Conservation (phyloP, 768 basidiomycete genomes). For the Trametes cubensis region DNA sequence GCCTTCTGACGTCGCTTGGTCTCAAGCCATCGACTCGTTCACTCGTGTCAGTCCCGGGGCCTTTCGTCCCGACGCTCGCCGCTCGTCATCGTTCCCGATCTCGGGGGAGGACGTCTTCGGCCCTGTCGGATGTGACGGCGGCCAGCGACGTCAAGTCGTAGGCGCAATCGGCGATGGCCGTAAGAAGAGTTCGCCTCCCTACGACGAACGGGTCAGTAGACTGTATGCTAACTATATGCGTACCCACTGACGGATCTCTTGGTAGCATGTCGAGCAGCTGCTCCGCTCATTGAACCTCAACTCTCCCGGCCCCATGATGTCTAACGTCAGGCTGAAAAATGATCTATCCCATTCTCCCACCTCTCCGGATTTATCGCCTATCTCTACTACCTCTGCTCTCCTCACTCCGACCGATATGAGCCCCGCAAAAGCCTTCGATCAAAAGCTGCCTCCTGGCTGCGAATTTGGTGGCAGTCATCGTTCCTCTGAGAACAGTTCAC, state of each 20-base stretch:
- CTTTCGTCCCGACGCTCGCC: slow-evolving; percentile 29
- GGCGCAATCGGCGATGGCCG: slow-evolving; percentile 84
- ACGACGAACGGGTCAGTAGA: slow-evolving; percentile 54
- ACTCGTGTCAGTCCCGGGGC: slow-evolving; percentile 44
- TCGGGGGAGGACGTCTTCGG: slow-evolving; percentile 69
- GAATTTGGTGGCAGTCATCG: slow-evolving; percentile 41
- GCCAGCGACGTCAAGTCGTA: slow-evolving; percentile 50
- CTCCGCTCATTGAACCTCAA: slow-evolving; percentile 78
- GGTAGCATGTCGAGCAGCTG: slow-evolving; percentile 78
- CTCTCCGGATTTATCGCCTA: slow-evolving; percentile 72
- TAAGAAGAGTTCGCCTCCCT: slow-evolving; percentile 60
- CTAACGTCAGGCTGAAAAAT: slow-evolving; percentile 45
- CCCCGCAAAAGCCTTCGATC: slow-evolving; percentile 62
- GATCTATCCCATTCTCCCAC: slow-evolving; percentile 46
- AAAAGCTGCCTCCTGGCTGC: slow-evolving; percentile 55
- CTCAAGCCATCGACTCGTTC: slow-evolving; percentile 64
- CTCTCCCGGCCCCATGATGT: slow-evolving; percentile 59
- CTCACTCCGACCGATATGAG: slow-evolving; percentile 77
- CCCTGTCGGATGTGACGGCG: slow-evolving; percentile 43
- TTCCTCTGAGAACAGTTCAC: slow-evolving; percentile 39
- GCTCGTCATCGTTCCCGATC: slow-evolving; percentile 33
- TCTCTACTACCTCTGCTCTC: slow-evolving; percentile 69
- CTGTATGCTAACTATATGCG: slow-evolving; percentile 24
- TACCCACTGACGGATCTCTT: slow-evolving; percentile 26
- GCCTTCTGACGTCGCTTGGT: slow-evolving; percentile 68